Conservation (phyloP, 148 eudicot species). For the Salicornia ramosissima region DNA sequence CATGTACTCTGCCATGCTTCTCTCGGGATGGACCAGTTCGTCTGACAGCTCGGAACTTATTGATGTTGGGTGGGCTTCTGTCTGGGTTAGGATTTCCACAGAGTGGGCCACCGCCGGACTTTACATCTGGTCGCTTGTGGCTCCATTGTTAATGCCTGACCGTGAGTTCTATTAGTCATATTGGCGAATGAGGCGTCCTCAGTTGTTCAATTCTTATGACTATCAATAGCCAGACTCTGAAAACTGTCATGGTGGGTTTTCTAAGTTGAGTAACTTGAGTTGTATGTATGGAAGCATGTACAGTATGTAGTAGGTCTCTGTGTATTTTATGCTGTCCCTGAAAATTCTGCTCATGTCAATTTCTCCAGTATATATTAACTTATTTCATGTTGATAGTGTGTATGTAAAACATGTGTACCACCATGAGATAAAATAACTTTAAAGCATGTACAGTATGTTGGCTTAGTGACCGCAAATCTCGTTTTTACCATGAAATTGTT, state of each 20-base stretch:
- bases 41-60: constrained; percentile 76
- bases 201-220: background rate
- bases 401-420: no score
- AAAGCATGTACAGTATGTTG: no score
- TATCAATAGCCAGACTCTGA: background rate
- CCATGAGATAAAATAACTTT: no score
- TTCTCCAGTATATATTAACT: no score
- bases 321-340: no score
- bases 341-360: no score
- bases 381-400: no score
- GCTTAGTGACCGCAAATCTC: no score
- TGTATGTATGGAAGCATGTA: constrained; percentile 9
- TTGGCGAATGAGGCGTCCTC: background rate
- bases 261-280: background rate
- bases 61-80: constrained; percentile 97
- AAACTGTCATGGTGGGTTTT: background rate
- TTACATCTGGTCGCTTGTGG: constrained; percentile 86
- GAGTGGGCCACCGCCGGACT: constrained; percentile 91
- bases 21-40: constrained; percentile 85
- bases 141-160: constrained; percentile 74
- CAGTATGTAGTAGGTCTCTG: constrained; percentile 5
- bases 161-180: constrained; percentile 57
- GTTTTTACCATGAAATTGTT: no score
- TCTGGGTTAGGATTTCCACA: constrained; percentile 89
- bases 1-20: constrained; percentile 99